phyloP scores from a whole-genome alignment of 1,284 basidiomycete genomes.

The Rhodotorula sp. region DNA sequence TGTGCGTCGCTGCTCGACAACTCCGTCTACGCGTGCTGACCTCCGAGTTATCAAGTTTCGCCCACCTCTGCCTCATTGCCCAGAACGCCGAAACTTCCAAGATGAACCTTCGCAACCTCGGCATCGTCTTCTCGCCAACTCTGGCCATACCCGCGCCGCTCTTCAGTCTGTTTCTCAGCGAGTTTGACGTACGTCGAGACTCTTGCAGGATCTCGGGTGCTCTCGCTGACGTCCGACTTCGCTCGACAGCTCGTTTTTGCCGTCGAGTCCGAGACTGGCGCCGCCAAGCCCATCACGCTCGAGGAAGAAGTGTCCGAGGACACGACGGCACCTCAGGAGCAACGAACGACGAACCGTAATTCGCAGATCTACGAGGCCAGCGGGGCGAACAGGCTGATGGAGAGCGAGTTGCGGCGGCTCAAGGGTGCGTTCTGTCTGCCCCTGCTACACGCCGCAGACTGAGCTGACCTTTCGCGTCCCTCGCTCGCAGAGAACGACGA shows the following conservation, averaged over 20 bases:
- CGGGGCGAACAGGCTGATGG: constrained; percentile 40
- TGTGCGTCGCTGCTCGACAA: constrained; percentile 52
- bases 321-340: background rate
- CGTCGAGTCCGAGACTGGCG: constrained; percentile 46
- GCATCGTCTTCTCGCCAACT: constrained; percentile 95
- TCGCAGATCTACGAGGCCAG: constrained; percentile 37
- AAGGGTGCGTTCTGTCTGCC: constrained; percentile 8
- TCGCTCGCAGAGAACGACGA: constrained; percentile 12
- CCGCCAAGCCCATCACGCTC: constrained; percentile 24
- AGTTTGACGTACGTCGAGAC: constrained; percentile 64
- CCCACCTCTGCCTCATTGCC: constrained; percentile 84
- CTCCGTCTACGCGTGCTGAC: background rate
- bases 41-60: constrained; percentile 8
- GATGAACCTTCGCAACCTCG: constrained; percentile 98
- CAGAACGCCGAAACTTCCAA: constrained; percentile 88
- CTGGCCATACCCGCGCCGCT: constrained; percentile 91
- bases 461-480: background rate
- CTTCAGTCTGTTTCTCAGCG: constrained; percentile 85
- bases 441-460: background rate
- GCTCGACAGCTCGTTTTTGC: constrained; percentile 37
- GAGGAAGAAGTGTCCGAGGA: constrained; percentile 11
- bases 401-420: constrained; percentile 26
- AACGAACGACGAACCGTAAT: constrained; percentile 31
- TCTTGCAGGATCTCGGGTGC: constrained; percentile 73
- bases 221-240: constrained; percentile 48